A percentile compares a stretch with the other conserved stretches of the same genome.
Evolutionary conservation across 148 eudicot genomes (phyloP).

Genomic region (Amaranthus hypochondriacus): DNA sequence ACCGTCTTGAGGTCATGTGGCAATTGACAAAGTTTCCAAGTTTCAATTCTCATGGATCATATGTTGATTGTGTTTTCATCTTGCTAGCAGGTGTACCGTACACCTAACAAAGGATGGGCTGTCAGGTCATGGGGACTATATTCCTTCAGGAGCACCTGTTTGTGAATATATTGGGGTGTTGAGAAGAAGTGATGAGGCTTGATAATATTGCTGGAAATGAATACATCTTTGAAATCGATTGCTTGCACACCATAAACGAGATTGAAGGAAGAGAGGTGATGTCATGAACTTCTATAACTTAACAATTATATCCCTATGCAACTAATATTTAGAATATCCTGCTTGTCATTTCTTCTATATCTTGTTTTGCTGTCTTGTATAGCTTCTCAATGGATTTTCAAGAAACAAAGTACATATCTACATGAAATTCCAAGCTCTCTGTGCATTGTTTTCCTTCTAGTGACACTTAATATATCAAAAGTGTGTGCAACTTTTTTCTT

Average conservation of each 20-base stretch:
- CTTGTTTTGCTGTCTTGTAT: background rate
- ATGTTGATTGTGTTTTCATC: background rate
- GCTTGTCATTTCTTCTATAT: background rate
- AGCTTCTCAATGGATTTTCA: background rate
- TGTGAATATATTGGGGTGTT: constrained; percentile 67
- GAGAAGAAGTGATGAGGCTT: constrained; percentile 54
- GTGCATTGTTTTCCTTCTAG: background rate
- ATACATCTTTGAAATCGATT: constrained; percentile 67
- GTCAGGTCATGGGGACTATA: constrained; percentile 84
- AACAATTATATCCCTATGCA: background rate
- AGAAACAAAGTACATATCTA: background rate
- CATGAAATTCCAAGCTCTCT: background rate
- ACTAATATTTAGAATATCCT: background rate
- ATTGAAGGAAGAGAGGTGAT: constrained; percentile 78
- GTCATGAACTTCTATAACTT: background rate
- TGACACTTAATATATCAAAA: background rate
- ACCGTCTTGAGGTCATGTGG: constrained; percentile 40
- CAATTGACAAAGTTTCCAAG: background rate
- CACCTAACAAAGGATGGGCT: constrained; percentile 80
- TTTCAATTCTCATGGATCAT: background rate
- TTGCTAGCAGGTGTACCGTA: constrained; percentile 32
- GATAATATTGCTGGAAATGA: constrained; percentile 41
- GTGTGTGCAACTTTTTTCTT: background rate
- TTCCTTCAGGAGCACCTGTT: constrained; percentile 70
- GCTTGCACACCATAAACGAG: constrained; percentile 71